These are phyloP conservation scores for Saccharomyces mikatae DNA, from an alignment of 805 yeast genomes.

Conservation along the genomic window DNA sequence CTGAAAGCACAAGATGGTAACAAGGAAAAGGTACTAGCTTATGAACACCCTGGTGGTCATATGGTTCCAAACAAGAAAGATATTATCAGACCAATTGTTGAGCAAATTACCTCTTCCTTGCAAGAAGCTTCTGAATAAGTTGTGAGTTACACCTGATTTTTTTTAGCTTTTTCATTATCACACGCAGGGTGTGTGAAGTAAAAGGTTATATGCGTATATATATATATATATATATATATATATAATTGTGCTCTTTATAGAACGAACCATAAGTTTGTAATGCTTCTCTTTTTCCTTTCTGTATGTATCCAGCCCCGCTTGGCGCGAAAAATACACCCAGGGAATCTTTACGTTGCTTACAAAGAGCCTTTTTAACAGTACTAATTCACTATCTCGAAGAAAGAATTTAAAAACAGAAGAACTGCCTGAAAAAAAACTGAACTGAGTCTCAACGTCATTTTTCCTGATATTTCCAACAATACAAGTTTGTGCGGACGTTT, in stretches of 20 bases:
- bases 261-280: not conserved
- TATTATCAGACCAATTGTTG: slow-evolving; percentile 37
- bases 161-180: not conserved
- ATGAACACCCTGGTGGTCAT: slow-evolving; percentile 94
- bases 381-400: not conserved
- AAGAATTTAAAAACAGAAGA: not conserved
- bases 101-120: slow-evolving; percentile 27
- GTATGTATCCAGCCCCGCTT: not conserved
- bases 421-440: not conserved
- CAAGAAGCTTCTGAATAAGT: not conserved
- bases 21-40: slow-evolving; percentile 34
- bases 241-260: not conserved
- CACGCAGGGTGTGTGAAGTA: not conserved
- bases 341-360: not conserved
- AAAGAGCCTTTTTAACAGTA: not conserved
- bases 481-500: not conserved
- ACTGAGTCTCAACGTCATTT: not conserved
- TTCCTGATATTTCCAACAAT: too few species aligned
- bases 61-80: slow-evolving; percentile 85
- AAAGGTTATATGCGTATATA: not conserved
- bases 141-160: not conserved
- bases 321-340: not conserved
- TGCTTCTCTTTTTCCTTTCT: not conserved
- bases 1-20: slow-evolving; percentile 21
- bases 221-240: not conserved